Conservation (phyloP, 495 filamentous ascomycete species). For the Aspergillus conjunctus region DNA sequence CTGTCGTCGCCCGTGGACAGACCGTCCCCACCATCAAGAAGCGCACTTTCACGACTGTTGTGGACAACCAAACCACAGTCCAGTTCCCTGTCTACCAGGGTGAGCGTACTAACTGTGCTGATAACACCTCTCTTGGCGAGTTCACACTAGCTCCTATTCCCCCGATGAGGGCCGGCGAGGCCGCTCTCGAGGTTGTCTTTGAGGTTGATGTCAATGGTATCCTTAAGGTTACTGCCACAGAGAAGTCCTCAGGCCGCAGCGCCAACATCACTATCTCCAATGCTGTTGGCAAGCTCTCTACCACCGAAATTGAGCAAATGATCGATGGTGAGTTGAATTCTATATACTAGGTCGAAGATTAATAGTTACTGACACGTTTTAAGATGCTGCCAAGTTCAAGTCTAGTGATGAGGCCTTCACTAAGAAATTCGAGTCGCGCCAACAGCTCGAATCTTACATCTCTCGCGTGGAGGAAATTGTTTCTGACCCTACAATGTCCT, state of each 20-base stretch:
- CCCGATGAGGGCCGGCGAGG: constrained; percentile 96
- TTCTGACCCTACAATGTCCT: constrained; percentile 90
- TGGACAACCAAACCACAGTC: constrained; percentile 93
- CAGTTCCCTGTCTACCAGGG: constrained; percentile 98
- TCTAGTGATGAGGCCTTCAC: constrained; percentile 94
- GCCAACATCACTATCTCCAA: constrained; percentile 99
- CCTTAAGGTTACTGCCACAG: constrained; percentile 98
- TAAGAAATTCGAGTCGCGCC: constrained; percentile 97
- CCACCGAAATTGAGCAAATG: constrained; percentile 95
- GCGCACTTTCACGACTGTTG: constrained; percentile 94
- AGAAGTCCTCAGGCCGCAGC: constrained; percentile 97
- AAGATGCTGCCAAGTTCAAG: constrained; percentile 99
- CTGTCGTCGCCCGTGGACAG: constrained; percentile 88
- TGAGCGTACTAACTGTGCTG: constrained; percentile 99
- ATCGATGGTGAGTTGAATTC: constrained; percentile 66
- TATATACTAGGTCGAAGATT: background rate
- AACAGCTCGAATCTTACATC: constrained; percentile 99
- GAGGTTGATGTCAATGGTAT: constrained; percentile 99
- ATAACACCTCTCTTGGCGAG: constrained; percentile 98
- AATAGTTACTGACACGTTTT: background rate
- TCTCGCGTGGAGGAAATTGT: constrained; percentile 98
- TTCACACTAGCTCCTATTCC: constrained; percentile 98
- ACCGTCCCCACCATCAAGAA: constrained; percentile 96
- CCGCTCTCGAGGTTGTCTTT: constrained; percentile 96
- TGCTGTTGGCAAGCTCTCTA: constrained; percentile 97